phyloP scores from a whole-genome alignment of 192 early-diverging fungal genomes.

The Endogone sp. region DNA sequence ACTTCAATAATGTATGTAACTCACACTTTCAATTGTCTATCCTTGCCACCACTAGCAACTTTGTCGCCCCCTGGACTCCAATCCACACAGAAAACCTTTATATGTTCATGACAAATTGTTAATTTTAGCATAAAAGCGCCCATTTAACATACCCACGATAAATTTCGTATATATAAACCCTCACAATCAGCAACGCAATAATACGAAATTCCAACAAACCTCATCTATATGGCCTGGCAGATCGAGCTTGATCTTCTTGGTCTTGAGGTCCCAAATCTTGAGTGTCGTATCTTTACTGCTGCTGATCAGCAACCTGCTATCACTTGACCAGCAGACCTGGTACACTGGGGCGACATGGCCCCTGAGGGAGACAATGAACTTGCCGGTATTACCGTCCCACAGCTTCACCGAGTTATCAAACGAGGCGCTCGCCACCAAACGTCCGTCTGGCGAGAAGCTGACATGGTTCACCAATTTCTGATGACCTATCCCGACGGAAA shows the following conservation, averaged over 20 bases:
- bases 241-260: constrained; percentile 86
- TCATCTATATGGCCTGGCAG: constrained; percentile 96
- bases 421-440: constrained; percentile 83
- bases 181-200: too few relatives aligned
- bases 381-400: constrained; percentile 89
- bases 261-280: constrained; percentile 93
- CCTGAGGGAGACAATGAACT: constrained; percentile 86
- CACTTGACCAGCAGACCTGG: constrained; percentile 92
- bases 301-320: constrained; percentile 88
- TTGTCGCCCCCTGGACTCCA: constrained; percentile 92
- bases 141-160: too few relatives aligned
- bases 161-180: too few relatives aligned
- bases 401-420: constrained; percentile 98
- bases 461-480: constrained; percentile 96
- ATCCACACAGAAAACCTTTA: constrained; percentile 85
- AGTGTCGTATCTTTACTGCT: constrained; percentile 88
- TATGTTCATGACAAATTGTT: background rate
- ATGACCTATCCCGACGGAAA: too few relatives aligned
- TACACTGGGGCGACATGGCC: constrained; percentile 97
- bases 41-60: constrained; percentile 92
- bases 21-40: constrained; percentile 87
- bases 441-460: constrained; percentile 89
- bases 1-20: too few relatives aligned
- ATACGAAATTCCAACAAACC: too few relatives aligned
- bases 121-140: too few relatives aligned